phyloP scores from a whole-genome alignment of 768 basidiomycete genomes.

The Leccinum broughii region DNA sequence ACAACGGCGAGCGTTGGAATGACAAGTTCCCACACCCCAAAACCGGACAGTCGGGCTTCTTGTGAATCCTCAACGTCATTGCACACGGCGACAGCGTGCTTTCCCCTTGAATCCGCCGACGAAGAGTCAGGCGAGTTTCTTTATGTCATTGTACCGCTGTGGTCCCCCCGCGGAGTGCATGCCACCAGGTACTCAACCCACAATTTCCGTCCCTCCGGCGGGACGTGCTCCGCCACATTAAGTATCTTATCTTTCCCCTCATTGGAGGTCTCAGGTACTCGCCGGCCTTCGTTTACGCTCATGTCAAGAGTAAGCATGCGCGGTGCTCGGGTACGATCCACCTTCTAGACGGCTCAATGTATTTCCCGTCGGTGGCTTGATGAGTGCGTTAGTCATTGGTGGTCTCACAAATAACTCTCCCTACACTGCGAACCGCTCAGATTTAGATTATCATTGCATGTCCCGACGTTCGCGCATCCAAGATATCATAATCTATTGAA shows the following conservation, averaged over 20 bases:
- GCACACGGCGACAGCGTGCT: too few species aligned
- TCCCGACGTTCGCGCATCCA: background rate
- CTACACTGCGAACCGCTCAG: background rate
- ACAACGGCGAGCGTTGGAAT: conserved; percentile 18
- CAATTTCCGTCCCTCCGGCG: background rate
- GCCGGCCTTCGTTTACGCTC: background rate
- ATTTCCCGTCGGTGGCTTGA: background rate
- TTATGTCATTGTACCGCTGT: background rate
- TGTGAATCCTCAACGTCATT: too few species aligned
- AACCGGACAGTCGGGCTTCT: background rate
- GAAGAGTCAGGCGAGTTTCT: background rate
- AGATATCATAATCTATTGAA: background rate
- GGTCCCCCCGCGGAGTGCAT: background rate
- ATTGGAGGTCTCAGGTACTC: background rate
- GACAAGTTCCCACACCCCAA: conserved; percentile 23
- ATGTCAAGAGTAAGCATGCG: background rate
- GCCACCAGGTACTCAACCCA: background rate
- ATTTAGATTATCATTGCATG: background rate
- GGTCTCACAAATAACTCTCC: background rate
- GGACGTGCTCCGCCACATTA: background rate
- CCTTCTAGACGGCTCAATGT: background rate
- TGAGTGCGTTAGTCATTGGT: background rate
- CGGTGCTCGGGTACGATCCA: background rate
- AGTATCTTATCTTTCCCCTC: background rate
- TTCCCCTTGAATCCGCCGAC: background rate